Evolutionary conservation across 1,284 basidiomycete genomes (phyloP), one percentile per base, ranked within the genome.

Genomic region (Rugosomyces carneus): DNA sequence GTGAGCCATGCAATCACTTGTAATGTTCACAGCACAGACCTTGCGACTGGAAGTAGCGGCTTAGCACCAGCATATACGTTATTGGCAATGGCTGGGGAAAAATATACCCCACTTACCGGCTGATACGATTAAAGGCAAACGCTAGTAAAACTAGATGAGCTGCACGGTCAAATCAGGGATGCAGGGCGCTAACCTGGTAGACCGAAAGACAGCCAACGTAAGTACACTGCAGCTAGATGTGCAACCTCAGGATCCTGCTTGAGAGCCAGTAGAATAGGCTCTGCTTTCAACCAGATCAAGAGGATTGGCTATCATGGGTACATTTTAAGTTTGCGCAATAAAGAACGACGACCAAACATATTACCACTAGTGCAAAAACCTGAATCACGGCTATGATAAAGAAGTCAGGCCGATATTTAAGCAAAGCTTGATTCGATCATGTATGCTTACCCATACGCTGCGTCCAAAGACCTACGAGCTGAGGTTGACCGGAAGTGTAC

Each of bases 191-290:
- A 55, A 73, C 72, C 72, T 8, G 95, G 95, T 21, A 98, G 73
- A 45, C 91, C 91, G 11, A 93, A 62, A 1, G 80, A 80, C 3
- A 90, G 71, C 69, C 81, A 89, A 43, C 77, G 76, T 32, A 96
- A 74, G 60, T 93, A 97, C 3, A 80, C 50, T 0, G 80, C 78
- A 0, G 93, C 93, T 7, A 86, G 74, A 37, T 68, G 72, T 0
- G 94, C 90, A 2, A 99, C 90, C 49, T 88, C 82, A 1, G 86
- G 81, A 41, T 96, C 90, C 71, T 98, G 95, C 41, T 78, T 80
- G 11, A 97, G 71, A 37, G 74, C 66, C 16, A 96, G 71, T 1
- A 98, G 75, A 29, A 97, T 77, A 1, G 66, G 53, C 61, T 95
- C 90, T 0, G 89, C 82, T 49, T 87, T 90, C 59, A 86, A 75